Base-by-base conservation (phyloP, 2,329 filamentous ascomycete species). In the Penicillium hordei region DNA sequence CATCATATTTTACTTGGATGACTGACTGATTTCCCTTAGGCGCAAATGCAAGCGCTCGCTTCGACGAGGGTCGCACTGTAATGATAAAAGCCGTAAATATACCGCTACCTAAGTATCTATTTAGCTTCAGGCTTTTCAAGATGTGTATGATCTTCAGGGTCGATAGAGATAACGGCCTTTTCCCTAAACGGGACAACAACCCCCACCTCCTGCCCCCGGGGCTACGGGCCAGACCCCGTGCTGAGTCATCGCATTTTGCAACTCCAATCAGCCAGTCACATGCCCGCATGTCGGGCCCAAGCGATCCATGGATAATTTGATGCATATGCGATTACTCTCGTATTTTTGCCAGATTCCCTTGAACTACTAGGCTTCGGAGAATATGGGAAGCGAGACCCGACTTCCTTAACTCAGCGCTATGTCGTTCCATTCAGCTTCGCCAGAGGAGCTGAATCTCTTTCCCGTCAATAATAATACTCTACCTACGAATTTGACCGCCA, bases 391-490 rank as follows among this genome's bases (percentile, higher is more conserved):
- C 36, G 17, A 45, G 38, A 29, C 25, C 44, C 43, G 13, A 34
- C 4, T n/a, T n/a, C 13, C 19, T 31, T n/a, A 34, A 17, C 12
- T 5, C 17, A 52, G 15, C 38, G 45, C 45, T 42, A 67, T 67
- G 65, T 64, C 64, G 21, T 62, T 62, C 50, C 36, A 55, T 44
- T 59, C 65, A 59, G 52, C 51, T 38, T 65, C 62, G 31, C 61
- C 65, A 40, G 64, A 67, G 48, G 63, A 67, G 44, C 38, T 57
- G 45, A 60, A 58, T 34, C 33, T 46, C 15, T 58, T 60, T 38
- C 45, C 49, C 25, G 17, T 55, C 52, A 65, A 58, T 48, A 54
- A 64, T 44, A 60, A 64, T 60, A 63, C 61, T 57, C 48, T 49
- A 10, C 44, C 55, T 44, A 29, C 31, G 4, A 52, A 48, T 33